These are phyloP conservation scores for Lactifluus hygrophoroides DNA, from an alignment of 768 basidiomycete species.

Conservation along the genomic window DNA sequence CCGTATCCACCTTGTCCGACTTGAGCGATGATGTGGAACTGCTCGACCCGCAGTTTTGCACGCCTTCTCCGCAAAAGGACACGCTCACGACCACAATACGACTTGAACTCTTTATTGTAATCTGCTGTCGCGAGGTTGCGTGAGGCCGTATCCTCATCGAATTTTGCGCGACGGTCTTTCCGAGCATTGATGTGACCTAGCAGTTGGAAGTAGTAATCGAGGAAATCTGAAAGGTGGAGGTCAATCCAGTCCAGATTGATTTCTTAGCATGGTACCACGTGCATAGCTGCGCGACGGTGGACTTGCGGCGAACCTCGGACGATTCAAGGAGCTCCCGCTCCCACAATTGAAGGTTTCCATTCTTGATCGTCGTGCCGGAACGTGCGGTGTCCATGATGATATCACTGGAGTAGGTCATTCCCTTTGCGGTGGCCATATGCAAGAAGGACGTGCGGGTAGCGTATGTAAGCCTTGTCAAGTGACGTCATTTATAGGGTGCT, in stretches of 20 bases:
- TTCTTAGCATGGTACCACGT: constrained; percentile 26
- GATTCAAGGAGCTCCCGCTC: constrained; percentile 80
- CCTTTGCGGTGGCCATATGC: constrained; percentile 59
- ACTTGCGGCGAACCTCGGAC: constrained; percentile 86
- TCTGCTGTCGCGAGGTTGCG: constrained; percentile 51
- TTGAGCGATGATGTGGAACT: constrained; percentile 97
- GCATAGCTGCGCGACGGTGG: constrained; percentile 97
- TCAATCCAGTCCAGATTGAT: constrained; percentile 12
- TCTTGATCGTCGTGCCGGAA: constrained; percentile 45
- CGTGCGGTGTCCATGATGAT: constrained; percentile 63
- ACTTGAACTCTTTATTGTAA: constrained; percentile 75
- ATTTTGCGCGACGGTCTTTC: constrained; percentile 73
- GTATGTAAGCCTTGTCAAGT: constrained; percentile 3
- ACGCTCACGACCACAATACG: constrained; percentile 90
- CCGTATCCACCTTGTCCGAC: constrained; percentile 99
- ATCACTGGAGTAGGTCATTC: constrained; percentile 41
- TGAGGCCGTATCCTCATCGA: constrained; percentile 71
- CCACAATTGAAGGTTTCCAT: constrained; percentile 58
- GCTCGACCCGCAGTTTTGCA: constrained; percentile 85
- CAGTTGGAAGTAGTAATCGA: constrained; percentile 96
- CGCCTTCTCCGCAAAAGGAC: constrained; percentile 88
- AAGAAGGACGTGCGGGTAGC: constrained; percentile 36
- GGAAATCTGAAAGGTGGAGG: constrained; percentile 54
- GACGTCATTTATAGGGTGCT: too few relatives aligned
- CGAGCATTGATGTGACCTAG: constrained; percentile 83